These are phyloP conservation scores for Heliosperma pusillum DNA, from an alignment of 148 eudicot species.

Conservation along the genomic window DNA sequence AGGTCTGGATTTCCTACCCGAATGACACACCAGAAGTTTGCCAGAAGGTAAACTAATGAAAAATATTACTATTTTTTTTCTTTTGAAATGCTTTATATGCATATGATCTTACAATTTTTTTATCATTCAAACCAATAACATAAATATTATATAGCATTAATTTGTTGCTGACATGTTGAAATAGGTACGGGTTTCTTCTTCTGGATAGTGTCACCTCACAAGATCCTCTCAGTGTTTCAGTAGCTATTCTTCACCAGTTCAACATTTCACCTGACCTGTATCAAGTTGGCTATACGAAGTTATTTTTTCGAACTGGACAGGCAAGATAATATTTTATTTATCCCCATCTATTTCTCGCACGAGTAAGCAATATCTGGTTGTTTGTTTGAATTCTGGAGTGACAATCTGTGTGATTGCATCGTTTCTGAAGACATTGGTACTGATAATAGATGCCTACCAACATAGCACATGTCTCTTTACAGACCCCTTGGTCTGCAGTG, in stretches of 20 bases:
- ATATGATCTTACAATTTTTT: neutral
- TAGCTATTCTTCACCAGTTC: conserved; percentile 92
- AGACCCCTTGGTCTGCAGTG: too few relatives aligned
- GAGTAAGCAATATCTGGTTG: neutral
- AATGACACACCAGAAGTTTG: conserved; percentile 89
- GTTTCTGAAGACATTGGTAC: too few relatives aligned
- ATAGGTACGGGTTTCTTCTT: conserved; percentile 73
- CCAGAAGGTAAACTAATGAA: conserved; percentile 57
- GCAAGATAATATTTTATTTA: conserved; percentile 31
- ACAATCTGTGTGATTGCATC: too few relatives aligned
- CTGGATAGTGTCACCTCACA: conserved; percentile 69
- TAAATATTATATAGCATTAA: neutral
- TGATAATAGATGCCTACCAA: too few relatives aligned
- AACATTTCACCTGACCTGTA: conserved; percentile 89
- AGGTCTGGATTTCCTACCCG: conserved; percentile 94
- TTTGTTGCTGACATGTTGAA: neutral
- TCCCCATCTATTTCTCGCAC: neutral
- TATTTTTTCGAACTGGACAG: conserved; percentile 97
- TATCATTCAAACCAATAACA: conserved; percentile 7
- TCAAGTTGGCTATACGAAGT: conserved; percentile 95
- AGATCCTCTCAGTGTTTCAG: conserved; percentile 86
- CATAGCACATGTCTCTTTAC: too few relatives aligned
- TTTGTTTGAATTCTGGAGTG: neutral
- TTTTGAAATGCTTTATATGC: neutral
- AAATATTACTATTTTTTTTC: neutral